Conservation (phyloP, 345 rosid species). For the Anastatica hierochuntica region DNA sequence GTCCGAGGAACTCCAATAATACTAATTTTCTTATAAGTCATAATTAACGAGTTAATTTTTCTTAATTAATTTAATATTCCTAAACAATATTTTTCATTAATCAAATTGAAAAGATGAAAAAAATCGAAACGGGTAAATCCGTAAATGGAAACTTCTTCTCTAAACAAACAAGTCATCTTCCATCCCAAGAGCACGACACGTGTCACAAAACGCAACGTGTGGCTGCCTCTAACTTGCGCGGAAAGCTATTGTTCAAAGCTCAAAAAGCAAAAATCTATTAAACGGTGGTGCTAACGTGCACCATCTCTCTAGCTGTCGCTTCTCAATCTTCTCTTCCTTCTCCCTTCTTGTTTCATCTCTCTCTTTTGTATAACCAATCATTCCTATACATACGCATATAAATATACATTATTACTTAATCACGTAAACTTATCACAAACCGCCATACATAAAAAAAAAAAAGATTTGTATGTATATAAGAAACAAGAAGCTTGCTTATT, state of each 20-base stretch:
- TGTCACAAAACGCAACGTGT: constrained; percentile 36
- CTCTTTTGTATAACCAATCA: constrained; percentile 21
- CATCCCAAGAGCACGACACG: constrained; percentile 26
- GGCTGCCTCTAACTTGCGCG: constrained; percentile 32
- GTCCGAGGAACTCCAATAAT: constrained; percentile 27
- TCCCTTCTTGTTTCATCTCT: constrained; percentile 11
- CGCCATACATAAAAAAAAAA: constrained; percentile 11
- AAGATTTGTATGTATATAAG: constrained; percentile 16
- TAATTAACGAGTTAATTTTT: not conserved
- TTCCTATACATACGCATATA: constrained; percentile 12
- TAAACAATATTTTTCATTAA: not conserved
- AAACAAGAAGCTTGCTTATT: not conserved
- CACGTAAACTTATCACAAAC: constrained; percentile 4
- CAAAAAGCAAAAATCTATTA: constrained; percentile 7
- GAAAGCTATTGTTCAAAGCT: constrained; percentile 22
- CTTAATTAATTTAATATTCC: not conserved
- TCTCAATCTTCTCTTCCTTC: constrained; percentile 28
- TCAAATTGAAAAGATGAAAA: not conserved
- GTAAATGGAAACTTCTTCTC: constrained; percentile 21
- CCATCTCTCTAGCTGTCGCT: constrained; percentile 30
- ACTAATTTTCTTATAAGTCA: not conserved
- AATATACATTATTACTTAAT: not conserved
- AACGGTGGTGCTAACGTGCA: constrained; percentile 27
- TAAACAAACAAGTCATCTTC: constrained; percentile 16
- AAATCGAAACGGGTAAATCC: not conserved